Evolutionary conservation across 2,329 filamentous ascomycete genomes (phyloP).

Genomic region (Westerdykella aurantiaca): DNA sequence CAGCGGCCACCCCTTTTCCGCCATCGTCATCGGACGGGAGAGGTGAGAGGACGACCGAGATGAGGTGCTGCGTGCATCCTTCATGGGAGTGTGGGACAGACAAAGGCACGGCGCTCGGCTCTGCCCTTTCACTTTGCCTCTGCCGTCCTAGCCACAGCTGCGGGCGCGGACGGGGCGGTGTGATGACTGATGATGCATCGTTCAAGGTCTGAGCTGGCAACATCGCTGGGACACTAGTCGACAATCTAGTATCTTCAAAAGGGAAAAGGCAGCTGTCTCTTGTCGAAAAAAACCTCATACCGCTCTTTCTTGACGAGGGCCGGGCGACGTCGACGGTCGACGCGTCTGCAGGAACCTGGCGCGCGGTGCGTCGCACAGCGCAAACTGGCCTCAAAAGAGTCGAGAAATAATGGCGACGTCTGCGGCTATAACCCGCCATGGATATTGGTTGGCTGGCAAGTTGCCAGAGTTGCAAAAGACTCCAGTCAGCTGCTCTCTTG

Average conservation of each 20-base stretch:
- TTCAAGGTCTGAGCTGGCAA: slow-evolving; percentile 2
- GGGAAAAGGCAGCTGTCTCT: slow-evolving; percentile 10
- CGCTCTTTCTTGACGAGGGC: no score
- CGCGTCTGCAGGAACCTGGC: slow-evolving; percentile 16
- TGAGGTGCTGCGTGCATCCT: no score
- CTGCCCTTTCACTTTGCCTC: background rate
- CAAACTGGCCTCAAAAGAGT: background rate
- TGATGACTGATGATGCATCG: slow-evolving; percentile 15
- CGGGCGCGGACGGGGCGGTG: slow-evolving; percentile 12
- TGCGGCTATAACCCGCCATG: slow-evolving; percentile 3
- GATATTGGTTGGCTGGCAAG: slow-evolving; percentile 22
- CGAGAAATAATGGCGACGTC: slow-evolving; percentile 1
- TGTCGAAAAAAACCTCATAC: no score
- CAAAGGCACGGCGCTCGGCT: no score
- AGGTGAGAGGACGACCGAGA: no score
- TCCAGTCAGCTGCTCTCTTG: slow-evolving; percentile 4
- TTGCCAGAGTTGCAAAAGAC: slow-evolving; percentile 22
- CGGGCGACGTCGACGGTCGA: slow-evolving; percentile 1
- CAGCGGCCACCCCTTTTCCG: no score
- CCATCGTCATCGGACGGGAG: no score
- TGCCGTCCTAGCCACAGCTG: background rate
- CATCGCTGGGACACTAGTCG: slow-evolving; percentile 16
- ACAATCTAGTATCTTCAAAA: slow-evolving; percentile 23
- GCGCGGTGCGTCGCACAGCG: slow-evolving; percentile 10
- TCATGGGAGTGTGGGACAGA: no score